Evolutionary conservation across 1,284 basidiomycete species (phyloP), one percentile per base, ranked within the genome.

Genomic region (Pterula multifida): DNA sequence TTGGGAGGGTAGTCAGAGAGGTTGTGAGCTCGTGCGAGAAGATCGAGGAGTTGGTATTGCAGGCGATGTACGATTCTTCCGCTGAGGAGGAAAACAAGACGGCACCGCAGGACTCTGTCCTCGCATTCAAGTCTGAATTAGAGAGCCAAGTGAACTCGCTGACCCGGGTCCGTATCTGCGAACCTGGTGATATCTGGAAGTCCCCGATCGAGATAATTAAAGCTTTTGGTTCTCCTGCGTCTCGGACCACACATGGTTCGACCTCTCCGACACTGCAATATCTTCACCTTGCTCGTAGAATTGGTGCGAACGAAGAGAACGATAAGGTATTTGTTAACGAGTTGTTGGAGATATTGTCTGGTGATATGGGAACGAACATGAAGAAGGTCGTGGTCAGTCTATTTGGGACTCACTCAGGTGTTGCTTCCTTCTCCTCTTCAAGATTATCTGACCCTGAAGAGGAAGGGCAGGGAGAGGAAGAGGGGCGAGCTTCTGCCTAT

Each of bases 291-390:
- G 56, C 67, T 1, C 68, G 71, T 24, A 64, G 66, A 3, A 60
- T 65, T 19, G 60, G 68, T 46, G 66, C 67, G 2, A 72, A 72
- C 53, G 61, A 64, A 51, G 66, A 65, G 28, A 73, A 72, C 52
- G 71, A 73, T 54, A 36, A 52, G 3, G 56, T 61, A n/a, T 72
- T 73, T 50, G 58, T 60, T 3, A 55, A 61, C 3, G 67, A 70
- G 23, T 52, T 72, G 17, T 52, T 51, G 22, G 22, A 50, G 4
- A 57, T 72, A 35, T 57, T 72, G n/a, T 42, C 39, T 9, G 39
- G 39, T 17, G 51, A 47, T 4, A 53, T 50, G 46, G 60, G 58
- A 17, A 58, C 59, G 1, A 52, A 45, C 9, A 47, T 71, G 54
- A 61, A 62, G 56, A 60, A 66, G 58, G 54, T 70, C 21, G 63